These are phyloP conservation scores for Moesziomyces globuligerus DNA, from an alignment of 1,284 basidiomycete genomes.

Conservation along the genomic window DNA sequence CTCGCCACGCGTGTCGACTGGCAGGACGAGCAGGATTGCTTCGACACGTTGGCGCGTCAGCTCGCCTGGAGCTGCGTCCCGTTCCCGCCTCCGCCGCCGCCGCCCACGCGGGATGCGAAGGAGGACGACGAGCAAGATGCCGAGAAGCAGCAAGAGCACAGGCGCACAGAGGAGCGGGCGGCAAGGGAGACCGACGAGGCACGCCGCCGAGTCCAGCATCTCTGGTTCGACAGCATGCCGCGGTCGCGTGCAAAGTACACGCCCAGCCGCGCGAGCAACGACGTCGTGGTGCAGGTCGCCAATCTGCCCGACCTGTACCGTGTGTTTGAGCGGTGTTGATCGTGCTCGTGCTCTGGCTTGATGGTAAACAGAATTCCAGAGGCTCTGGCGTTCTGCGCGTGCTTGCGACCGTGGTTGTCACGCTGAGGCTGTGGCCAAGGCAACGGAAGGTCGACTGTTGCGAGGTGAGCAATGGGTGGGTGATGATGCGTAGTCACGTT, in stretches of 20 bases:
- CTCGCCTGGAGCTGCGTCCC: slow-evolving; percentile 70
- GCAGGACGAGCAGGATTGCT: slow-evolving; percentile 85
- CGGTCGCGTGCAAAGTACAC: slow-evolving; percentile 32
- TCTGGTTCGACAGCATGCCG: slow-evolving; percentile 60
- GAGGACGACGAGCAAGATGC: neutral
- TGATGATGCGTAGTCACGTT: no score
- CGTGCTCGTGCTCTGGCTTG: neutral
- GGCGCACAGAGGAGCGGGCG: slow-evolving; percentile 8
- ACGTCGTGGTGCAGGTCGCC: slow-evolving; percentile 55
- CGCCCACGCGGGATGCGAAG: neutral
- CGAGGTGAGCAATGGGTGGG: no score
- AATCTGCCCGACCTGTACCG: slow-evolving; percentile 63
- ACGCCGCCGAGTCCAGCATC: slow-evolving; percentile 32
- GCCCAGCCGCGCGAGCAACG: slow-evolving; percentile 29
- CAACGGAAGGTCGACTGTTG: no score
- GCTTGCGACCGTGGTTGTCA: neutral
- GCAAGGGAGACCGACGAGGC: slow-evolving; percentile 13
- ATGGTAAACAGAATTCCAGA: no score
- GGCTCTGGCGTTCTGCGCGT: no score
- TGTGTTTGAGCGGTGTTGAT: slow-evolving; percentile 65
- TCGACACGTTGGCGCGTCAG: slow-evolving; percentile 84
- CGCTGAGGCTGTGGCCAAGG: neutral
- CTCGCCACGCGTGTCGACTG: slow-evolving; percentile 79
- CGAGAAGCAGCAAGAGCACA: neutral
- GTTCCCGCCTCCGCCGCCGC: slow-evolving; percentile 68